Evolutionary conservation across 139 green algal species (phyloP), one percentile per base, ranked within the genome.

Genomic region (Chlorella sp.): DNA sequence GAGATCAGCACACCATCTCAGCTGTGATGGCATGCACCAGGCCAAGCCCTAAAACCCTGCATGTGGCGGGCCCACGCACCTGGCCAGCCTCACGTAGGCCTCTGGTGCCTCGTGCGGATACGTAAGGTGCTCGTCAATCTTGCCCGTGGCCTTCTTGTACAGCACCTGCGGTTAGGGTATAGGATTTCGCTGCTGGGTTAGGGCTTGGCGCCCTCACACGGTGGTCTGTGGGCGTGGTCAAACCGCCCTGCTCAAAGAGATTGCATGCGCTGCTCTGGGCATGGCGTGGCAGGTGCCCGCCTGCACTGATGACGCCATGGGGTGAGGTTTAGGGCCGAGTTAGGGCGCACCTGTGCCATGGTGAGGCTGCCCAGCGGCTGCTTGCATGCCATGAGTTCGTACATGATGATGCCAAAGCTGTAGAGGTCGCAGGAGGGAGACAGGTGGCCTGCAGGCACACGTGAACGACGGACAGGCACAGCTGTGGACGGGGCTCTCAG

Each of bases 331-430:
- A n/a, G n/a, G n/a, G n/a, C n/a, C n/a, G n/a, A n/a, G n/a, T n/a
- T n/a, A n/a, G n/a, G n/a, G n/a, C n/a, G n/a, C n/a, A n/a, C n/a
- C n/a, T n/a, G n/a, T n/a, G n/a, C n/a, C n/a, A n/a, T n/a, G n/a
- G n/a, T n/a, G n/a, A 55, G 17, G 42, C 42, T 55, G 10, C 42
- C 42, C 42, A 55, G 42, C 10, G 42, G 42, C 17, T 55, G 42
- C 42, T 55, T 55, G 42, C 42, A 10, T 10, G 55, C 6, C 20
- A 63, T n/a, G 24, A 63, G 24, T 6, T 29, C 55, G 4, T 63
- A 63, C 17, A 63, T 29, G 20, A n/a, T 63, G 55, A 63, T n/a
- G 14, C 55, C 55, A 63, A n/a, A 63, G 20, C 55, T 63, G 55
- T 63, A 63, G 14, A 63, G 55, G 55, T 63, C 55, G 27, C 55